These are phyloP conservation scores for Tagetes patula DNA, from an alignment of 129 eudicot species.

Conservation along the genomic window DNA sequence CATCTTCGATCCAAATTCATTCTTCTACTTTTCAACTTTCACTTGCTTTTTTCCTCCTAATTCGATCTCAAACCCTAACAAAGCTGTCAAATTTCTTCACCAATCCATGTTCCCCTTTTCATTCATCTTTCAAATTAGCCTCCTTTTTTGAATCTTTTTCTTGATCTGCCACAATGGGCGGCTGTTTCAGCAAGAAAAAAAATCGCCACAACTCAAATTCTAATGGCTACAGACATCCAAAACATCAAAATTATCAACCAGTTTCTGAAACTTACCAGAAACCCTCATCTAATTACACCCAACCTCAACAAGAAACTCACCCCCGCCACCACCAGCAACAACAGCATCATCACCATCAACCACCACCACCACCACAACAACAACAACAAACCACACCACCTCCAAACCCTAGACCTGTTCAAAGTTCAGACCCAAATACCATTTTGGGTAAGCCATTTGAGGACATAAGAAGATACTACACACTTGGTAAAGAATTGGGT, in stretches of 20 bases:
- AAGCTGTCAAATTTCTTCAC: slow-evolving; percentile 20
- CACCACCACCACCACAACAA: slow-evolving; percentile 34
- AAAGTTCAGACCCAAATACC: slow-evolving; percentile 46
- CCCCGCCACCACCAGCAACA: slow-evolving; percentile 20
- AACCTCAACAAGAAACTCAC: slow-evolving; percentile 29
- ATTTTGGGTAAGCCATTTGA: slow-evolving; percentile 74
- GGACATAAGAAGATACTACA: slow-evolving; percentile 50
- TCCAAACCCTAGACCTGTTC: slow-evolving; percentile 36
- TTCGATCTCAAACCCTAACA: slow-evolving; percentile 26
- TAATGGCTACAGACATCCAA: slow-evolving; percentile 38
- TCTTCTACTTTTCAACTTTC: slow-evolving; percentile 6
- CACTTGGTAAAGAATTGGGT: slow-evolving; percentile 73
- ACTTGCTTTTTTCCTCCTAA: neutral
- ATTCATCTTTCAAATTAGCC: neutral
- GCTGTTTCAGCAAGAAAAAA: slow-evolving; percentile 58
- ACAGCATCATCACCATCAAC: slow-evolving; percentile 10
- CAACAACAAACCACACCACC: slow-evolving; percentile 30
- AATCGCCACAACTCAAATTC: slow-evolving; percentile 21
- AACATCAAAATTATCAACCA: slow-evolving; percentile 35
- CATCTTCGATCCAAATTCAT: slow-evolving; percentile 12
- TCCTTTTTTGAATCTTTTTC: slow-evolving; percentile 13
- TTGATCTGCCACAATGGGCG: slow-evolving; percentile 43
- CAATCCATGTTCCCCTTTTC: neutral
- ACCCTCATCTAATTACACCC: slow-evolving; percentile 43
- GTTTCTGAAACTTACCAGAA: slow-evolving; percentile 35